Base-by-base conservation (phyloP, 306 rosid genomes). In the Sechiopsis laciniata region DNA sequence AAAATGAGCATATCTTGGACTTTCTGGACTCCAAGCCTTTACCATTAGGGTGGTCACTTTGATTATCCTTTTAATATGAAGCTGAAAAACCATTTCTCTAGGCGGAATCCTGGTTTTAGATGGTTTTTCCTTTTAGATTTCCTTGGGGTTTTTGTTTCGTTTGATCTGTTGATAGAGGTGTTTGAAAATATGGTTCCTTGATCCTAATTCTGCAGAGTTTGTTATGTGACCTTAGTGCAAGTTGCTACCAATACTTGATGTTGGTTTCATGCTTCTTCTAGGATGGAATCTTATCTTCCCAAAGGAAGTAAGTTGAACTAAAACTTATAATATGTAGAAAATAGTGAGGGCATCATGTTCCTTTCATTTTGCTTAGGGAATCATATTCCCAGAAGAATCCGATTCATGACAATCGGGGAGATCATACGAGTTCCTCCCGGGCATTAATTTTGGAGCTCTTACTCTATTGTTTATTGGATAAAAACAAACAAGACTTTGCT, bases 331-430 rank as follows among this genome's bases (percentile, higher is more conserved):
- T 48, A 20, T 68, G 22, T 21, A 14, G 56, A 48, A 48, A 21
- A 48, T 12, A 68, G 56, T 46, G 21, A 46, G 29, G 57, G 56
- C 20, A 48, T 68, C 73, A 48, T 21, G 53, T 68, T 48, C 57
- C 37, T 68, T 21, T 40, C 55, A 68, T 68, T 48, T 68, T 48
- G 57, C 37, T 48, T 19, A 2, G 73, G 40, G 73, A 68, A 68
- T 50, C 35, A 20, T 66, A 66, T 66, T 66, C 72, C 17, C 35
- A 45, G 35, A 10, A 66, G 55, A 66, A 66, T 66, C 35, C 8
- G 55, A 64, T 37, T 64, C 51, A 0, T 14, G 16, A 64, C 22
- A 0, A 65, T 66, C 16, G 10, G 55, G 53, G 37, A 15, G 46
- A 32, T 40, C 53, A 10, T 1, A 8, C 24, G 15, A 16, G 50